Conservation (phyloP, 2,329 filamentous ascomycete genomes). For the Volutella citrinella region DNA sequence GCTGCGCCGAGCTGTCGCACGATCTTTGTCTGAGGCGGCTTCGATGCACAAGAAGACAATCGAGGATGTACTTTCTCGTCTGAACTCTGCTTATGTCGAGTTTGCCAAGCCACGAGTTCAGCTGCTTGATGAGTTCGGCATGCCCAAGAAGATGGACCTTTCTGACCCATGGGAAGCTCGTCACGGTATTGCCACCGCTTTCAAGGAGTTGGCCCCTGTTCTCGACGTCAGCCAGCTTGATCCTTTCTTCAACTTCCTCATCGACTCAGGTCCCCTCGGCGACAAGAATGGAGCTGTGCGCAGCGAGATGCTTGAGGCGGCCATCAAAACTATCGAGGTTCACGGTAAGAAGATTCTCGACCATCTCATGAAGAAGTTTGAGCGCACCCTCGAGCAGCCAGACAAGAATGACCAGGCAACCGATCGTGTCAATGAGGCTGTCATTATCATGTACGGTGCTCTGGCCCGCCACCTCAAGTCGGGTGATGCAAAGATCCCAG, state of each 20-base stretch:
- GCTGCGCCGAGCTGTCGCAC: constrained; percentile 78
- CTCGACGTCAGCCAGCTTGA: constrained; percentile 70
- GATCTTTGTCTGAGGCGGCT: constrained; percentile 74
- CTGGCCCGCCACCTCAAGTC: constrained; percentile 80
- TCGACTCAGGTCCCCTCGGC: constrained; percentile 81
- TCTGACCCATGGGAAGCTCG: constrained; percentile 89
- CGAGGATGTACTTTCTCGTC: constrained; percentile 56
- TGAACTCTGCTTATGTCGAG: constrained; percentile 71
- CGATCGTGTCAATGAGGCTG: constrained; percentile 92
- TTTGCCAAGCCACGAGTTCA: constrained; percentile 80
- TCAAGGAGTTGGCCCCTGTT: constrained; percentile 72
- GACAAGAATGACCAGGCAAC: constrained; percentile 77
- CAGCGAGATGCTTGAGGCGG: constrained; percentile 87
- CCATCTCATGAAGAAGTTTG: constrained; percentile 87
- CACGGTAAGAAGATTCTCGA: constrained; percentile 84
- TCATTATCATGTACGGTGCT: constrained; percentile 96
- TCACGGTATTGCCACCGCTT: constrained; percentile 84
- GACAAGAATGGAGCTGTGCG: constrained; percentile 77
- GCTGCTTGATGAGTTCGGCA: constrained; percentile 87
- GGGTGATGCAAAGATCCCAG: constrained; percentile 83
- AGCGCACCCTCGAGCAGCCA: constrained; percentile 79
- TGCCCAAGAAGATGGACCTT: constrained; percentile 85
- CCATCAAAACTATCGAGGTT: constrained; percentile 73
- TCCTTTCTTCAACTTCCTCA: constrained; percentile 78
- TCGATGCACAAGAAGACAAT: constrained; percentile 58